Percentiles rank a stretch among this genome's conserved stretches.
Conservation (phyloP, 1,284 basidiomycete genomes). For the Abortiporus biennis region DNA sequence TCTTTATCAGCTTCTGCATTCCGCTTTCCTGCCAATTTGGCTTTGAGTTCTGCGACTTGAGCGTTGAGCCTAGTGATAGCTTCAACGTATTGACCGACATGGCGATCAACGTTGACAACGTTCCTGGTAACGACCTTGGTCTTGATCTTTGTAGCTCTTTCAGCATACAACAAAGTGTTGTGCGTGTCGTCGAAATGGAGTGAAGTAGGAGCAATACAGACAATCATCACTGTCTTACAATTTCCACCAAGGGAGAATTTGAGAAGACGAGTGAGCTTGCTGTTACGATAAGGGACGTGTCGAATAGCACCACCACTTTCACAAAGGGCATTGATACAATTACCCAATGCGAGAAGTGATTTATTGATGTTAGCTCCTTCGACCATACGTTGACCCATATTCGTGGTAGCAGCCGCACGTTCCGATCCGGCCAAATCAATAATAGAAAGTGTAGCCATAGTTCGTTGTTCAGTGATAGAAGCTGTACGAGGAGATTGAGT, state of each 20-base stretch:
- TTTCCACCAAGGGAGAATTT: constrained; percentile 97
- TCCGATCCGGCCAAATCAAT: constrained; percentile 97
- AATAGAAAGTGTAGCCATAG: constrained; percentile 87
- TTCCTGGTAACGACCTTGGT: constrained; percentile 91
- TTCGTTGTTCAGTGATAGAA: constrained; percentile 71
- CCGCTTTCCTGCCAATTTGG: constrained; percentile 69
- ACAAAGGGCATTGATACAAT: constrained; percentile 96
- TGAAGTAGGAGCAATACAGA: constrained; percentile 92
- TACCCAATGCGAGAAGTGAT: constrained; percentile 89
- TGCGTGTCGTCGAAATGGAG: constrained; percentile 96
- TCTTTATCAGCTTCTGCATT: constrained; percentile 54
- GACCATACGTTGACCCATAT: constrained; percentile 96
- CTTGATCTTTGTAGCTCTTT: constrained; percentile 95
- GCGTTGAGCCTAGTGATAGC: constrained; percentile 85
- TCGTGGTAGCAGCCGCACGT: constrained; percentile 88
- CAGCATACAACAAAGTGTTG: constrained; percentile 94
- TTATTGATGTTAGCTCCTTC: constrained; percentile 99
- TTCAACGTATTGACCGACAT: constrained; percentile 91
- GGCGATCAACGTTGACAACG: constrained; percentile 88
- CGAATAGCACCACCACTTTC: constrained; percentile 78
- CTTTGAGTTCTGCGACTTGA: constrained; percentile 83
- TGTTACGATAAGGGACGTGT: constrained; percentile 94
- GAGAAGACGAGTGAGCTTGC: constrained; percentile 91
- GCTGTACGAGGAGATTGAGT: constrained; percentile 82
- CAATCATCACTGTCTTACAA: constrained; percentile 98